Evolutionary conservation across 2,329 filamentous ascomycete species (phyloP).

Genomic region (Alternaria longipes): DNA sequence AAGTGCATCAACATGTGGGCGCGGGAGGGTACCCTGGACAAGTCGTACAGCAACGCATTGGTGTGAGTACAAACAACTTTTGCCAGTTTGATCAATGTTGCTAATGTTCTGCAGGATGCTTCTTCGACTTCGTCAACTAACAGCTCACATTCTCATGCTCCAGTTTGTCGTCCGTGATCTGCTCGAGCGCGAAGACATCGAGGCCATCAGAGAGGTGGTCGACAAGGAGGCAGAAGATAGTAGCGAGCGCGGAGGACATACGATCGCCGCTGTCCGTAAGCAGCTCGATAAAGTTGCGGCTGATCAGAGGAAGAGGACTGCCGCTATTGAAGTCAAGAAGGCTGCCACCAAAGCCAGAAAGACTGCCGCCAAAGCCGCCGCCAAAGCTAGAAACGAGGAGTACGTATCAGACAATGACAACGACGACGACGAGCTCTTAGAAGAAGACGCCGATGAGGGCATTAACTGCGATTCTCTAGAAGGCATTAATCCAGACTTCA

Average conservation of each 20-base stretch:
- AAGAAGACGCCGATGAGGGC: slow-evolving; percentile 3
- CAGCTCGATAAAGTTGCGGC: slow-evolving; percentile 41
- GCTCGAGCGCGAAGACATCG: slow-evolving; percentile 57
- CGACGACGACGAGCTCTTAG: slow-evolving; percentile 5
- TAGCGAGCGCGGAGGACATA: slow-evolving; percentile 19
- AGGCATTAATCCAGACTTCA: background rate
- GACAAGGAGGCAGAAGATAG: slow-evolving; percentile 28
- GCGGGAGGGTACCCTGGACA: slow-evolving; percentile 33
- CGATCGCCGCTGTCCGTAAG: slow-evolving; percentile 38
- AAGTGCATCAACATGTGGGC: slow-evolving; percentile 52
- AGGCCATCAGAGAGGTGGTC: slow-evolving; percentile 52
- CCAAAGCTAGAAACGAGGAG: slow-evolving; percentile 3
- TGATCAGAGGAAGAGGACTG: slow-evolving; percentile 25
- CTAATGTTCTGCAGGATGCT: slow-evolving; percentile 51
- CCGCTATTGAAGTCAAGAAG: slow-evolving; percentile 13
- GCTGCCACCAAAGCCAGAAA: slow-evolving; percentile 11
- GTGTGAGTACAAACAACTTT: slow-evolving; percentile 29
- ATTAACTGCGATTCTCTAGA: background rate
- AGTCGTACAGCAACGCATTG: slow-evolving; percentile 54
- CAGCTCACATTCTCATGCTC: slow-evolving; percentile 59
- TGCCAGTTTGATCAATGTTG: background rate
- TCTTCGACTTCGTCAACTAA: slow-evolving; percentile 62
- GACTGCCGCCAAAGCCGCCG: slow-evolving; percentile 12
- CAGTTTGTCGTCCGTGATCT: slow-evolving; percentile 58
- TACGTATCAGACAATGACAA: slow-evolving; percentile 18